These are phyloP conservation scores for Xylariales sp. DNA, from an alignment of 2,329 filamentous ascomycete species.

Conservation along the genomic window DNA sequence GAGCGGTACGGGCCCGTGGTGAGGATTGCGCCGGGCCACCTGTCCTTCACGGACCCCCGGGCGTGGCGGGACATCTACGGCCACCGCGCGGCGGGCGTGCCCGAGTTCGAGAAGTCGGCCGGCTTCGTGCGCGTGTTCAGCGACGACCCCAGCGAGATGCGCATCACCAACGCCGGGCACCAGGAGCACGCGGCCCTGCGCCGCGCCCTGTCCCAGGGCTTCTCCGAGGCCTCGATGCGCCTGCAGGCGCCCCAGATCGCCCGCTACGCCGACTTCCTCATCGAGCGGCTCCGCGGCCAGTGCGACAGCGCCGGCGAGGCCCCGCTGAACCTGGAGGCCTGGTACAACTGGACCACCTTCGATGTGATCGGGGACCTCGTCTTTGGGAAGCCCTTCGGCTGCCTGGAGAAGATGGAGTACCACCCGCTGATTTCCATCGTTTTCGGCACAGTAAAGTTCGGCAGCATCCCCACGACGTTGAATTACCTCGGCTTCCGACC, in stretches of 20 bases:
- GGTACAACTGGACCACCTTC: constrained; percentile 30
- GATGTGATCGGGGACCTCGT: constrained; percentile 22
- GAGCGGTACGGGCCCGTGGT: constrained; percentile 17
- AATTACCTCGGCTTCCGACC: constrained; percentile 15
- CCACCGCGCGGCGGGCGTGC: constrained; percentile 18
- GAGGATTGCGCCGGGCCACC: constrained; percentile 19
- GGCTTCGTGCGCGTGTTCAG: constrained; percentile 13
- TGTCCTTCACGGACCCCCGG: constrained; percentile 22
- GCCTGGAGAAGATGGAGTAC: constrained; percentile 22
- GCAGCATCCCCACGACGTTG: constrained; percentile 14
- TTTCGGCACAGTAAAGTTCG: constrained; percentile 19
- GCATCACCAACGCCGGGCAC: constrained; percentile 23
- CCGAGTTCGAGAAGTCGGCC: constrained; percentile 18
- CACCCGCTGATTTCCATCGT: constrained; percentile 29
- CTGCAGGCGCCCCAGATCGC: constrained; percentile 26
- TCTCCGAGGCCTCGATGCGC: constrained; percentile 22
- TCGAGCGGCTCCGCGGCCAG: constrained; percentile 30
- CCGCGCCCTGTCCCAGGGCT: constrained; percentile 24
- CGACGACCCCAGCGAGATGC: constrained; percentile 13
- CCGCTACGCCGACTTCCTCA: constrained; percentile 34
- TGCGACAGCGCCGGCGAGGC: constrained; percentile 15
- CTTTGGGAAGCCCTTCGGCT: constrained; percentile 39
- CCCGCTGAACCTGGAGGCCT: constrained; percentile 27
- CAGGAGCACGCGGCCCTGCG: constrained; percentile 22
- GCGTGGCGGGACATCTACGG: constrained; percentile 30